Evolutionary conservation across 2,329 filamentous ascomycete genomes (phyloP).

Genomic region (Calonectria crousiana): DNA sequence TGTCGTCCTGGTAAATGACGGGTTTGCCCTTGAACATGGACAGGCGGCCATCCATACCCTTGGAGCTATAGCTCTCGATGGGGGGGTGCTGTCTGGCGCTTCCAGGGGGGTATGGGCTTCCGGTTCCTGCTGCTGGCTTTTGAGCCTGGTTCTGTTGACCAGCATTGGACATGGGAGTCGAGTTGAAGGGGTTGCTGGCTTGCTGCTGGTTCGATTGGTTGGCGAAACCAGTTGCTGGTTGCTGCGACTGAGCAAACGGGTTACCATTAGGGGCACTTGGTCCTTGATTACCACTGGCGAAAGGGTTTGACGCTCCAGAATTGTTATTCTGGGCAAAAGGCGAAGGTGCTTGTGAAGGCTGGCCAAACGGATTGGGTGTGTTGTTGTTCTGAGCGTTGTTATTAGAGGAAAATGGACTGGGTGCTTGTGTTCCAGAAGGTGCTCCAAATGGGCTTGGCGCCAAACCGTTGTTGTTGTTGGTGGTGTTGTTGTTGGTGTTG

Average conservation of each 20-base stretch:
- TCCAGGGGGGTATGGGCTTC: slow-evolving; percentile 58
- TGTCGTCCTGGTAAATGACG: slow-evolving; percentile 67
- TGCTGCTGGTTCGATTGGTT: slow-evolving; percentile 36
- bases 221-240: slow-evolving; percentile 39
- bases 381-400: slow-evolving; percentile 34
- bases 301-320: slow-evolving; percentile 43
- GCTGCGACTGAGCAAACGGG: slow-evolving; percentile 45
- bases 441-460: slow-evolving; percentile 47
- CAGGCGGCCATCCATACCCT: slow-evolving; percentile 59
- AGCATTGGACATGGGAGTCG: slow-evolving; percentile 1
- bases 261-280: slow-evolving; percentile 33
- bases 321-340: slow-evolving; percentile 39
- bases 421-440: slow-evolving; percentile 27
- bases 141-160: slow-evolving; percentile 17
- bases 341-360: slow-evolving; percentile 35
- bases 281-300: slow-evolving; percentile 37
- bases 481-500: slow-evolving; percentile 29
- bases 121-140: slow-evolving; percentile 25
- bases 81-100: slow-evolving; percentile 60
- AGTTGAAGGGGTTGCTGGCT: slow-evolving; percentile 42
- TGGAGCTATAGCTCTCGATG: slow-evolving; percentile 57
- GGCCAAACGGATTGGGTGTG: slow-evolving; percentile 44
- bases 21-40: slow-evolving; percentile 72
- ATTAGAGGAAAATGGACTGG: slow-evolving; percentile 37
- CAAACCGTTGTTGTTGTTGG: slow-evolving; percentile 33